Percentiles rank a stretch among this genome's conserved stretches.
These are phyloP conservation scores for Boletus huronensis DNA, from an alignment of 768 basidiomycete species.

Conservation along the genomic window DNA sequence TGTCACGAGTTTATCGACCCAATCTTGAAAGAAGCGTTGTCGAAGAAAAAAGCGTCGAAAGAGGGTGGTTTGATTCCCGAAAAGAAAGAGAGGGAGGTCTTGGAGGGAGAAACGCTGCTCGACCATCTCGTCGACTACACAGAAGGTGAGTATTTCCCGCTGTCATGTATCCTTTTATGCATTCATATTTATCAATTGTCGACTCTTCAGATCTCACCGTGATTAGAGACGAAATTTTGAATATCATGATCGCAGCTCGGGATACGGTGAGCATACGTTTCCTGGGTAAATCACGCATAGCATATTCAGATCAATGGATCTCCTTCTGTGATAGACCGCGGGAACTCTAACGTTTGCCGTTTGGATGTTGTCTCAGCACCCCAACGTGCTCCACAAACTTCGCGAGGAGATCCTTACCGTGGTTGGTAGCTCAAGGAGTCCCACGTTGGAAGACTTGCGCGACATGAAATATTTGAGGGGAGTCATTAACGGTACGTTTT, in stretches of 20 bases:
- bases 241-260: slow-evolving; percentile 37
- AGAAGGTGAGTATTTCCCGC: slow-evolving; percentile 18
- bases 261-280: slow-evolving; percentile 27
- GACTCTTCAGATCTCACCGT: slow-evolving; percentile 25
- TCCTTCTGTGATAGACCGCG: slow-evolving; percentile 23
- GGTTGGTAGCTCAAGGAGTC: slow-evolving; percentile 27
- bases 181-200: neutral
- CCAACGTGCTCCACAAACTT: slow-evolving; percentile 26
- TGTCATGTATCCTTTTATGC: neutral
- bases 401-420: slow-evolving; percentile 29
- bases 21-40: slow-evolving; percentile 46
- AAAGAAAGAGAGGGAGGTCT: slow-evolving; percentile 7
- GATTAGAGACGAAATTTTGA: slow-evolving; percentile 35
- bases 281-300: neutral
- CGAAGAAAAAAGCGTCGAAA: slow-evolving; percentile 31
- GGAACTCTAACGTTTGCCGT: slow-evolving; percentile 29
- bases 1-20: slow-evolving; percentile 52
- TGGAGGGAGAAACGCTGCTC: slow-evolving; percentile 29
- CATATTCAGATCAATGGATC: neutral
- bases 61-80: slow-evolving; percentile 21
- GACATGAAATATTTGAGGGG: slow-evolving; percentile 41
- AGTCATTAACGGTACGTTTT: slow-evolving; percentile 33
- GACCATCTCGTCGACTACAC: slow-evolving; percentile 30
- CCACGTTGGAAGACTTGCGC: slow-evolving; percentile 32
- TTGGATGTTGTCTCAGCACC: slow-evolving; percentile 29